Conservation (phyloP, 352 stramenopile species). For the Stephanocyclus meneghinianus region DNA sequence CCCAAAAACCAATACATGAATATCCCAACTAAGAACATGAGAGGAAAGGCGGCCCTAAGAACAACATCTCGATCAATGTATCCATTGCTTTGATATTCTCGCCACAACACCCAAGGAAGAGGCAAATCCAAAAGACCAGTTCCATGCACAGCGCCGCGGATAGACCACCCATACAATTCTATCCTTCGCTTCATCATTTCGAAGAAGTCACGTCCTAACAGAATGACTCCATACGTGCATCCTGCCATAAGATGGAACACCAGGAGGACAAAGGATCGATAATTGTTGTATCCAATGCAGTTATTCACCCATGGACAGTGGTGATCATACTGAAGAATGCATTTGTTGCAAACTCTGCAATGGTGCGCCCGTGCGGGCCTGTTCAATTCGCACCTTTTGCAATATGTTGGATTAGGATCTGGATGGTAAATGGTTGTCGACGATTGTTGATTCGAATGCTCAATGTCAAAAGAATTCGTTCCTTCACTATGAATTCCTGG, state of each 20-base stretch:
- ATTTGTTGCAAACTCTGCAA: conserved; percentile 71
- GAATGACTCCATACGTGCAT: conserved; percentile 60
- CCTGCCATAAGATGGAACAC: conserved; percentile 71
- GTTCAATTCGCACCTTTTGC: conserved; percentile 65
- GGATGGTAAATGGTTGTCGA: conserved; percentile 29
- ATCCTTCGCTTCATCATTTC: conserved; percentile 42
- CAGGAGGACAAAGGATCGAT: conserved; percentile 80
- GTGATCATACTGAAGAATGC: conserved; percentile 83
- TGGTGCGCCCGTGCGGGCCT: conserved; percentile 74
- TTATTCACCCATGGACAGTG: conserved; percentile 87
- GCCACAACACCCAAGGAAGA: conserved; percentile 37
- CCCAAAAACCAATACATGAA: conserved; percentile 56
- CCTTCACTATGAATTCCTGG: background rate
- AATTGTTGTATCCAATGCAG: conserved; percentile 85
- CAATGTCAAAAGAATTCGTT: background rate
- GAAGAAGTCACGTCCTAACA: conserved; percentile 63
- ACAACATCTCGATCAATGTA: conserved; percentile 50
- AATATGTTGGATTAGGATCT: conserved; percentile 43
- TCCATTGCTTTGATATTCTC: conserved; percentile 34
- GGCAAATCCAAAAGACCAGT: conserved; percentile 71
- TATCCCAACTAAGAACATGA: conserved; percentile 61
- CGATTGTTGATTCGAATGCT: background rate
- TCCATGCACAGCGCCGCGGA: conserved; percentile 34
- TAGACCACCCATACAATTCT: conserved; percentile 38
- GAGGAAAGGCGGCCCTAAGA: conserved; percentile 65